Base-by-base conservation (phyloP, 2,329 filamentous ascomycete species). In the Graphiopsis chlorocephala region DNA sequence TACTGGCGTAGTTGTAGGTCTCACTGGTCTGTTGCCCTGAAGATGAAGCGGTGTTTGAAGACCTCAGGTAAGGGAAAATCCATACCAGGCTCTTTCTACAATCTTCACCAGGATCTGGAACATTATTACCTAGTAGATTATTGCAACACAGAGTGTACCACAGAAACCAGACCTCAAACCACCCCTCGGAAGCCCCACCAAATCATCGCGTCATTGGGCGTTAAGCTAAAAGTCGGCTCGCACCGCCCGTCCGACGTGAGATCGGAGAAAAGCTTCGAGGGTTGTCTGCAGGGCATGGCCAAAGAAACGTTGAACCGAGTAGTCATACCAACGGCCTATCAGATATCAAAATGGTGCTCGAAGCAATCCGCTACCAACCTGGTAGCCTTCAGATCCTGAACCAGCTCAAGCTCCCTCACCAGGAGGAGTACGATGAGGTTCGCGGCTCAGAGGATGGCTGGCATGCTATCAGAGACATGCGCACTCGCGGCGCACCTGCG, bases 381-480 rank as follows among this genome's bases (percentile, higher is more conserved):
- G 90, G 90, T 70, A 85, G 85, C 76, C 83, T 95, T 65, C 83
- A 91, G 70, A 91, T 95, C 69, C 85, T 95, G 63, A 90, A 95
- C 77, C 91, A 95, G 80, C 86, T 95, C n/a, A 86, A 87, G 67
- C 84, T 95, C 25, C 91, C 91, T 15, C 91, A 95, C 74, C 87
- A 90, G 71, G 88, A 91, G 73, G 86, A 91, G 76, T 95, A 93
- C 76, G 90, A 94, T 72, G 77, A 85, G 68, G 86, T 94, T 61
- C 84, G 84, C 31, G 90, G 86, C 12, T 86, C 88, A 68, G 85
- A 89, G 71, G 89, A 92, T 78, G 91, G 90, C 42, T 95, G 92
- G 79, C 88, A 92, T 75, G 91, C 90, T 72, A 95, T 95, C 79
- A 88, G 87, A 71, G 85, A 90, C 17, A 95, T 95, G 91, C 87